Conservation (phyloP, 495 filamentous ascomycete species). For the Penicillium cataractarum region DNA sequence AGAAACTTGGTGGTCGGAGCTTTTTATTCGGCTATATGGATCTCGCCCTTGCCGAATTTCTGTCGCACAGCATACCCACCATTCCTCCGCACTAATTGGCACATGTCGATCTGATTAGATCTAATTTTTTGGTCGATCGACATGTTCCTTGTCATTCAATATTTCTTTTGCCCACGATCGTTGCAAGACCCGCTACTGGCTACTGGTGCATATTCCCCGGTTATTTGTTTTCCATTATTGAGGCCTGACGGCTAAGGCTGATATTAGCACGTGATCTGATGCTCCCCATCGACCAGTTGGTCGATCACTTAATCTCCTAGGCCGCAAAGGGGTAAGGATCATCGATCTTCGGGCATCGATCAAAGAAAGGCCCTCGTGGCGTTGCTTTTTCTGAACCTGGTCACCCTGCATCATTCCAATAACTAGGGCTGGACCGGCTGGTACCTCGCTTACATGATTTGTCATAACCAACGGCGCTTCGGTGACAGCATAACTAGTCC, state of each 20-base stretch:
- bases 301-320: not conserved
- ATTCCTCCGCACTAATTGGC: not conserved
- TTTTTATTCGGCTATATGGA: slow-evolving; percentile 11
- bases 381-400: not conserved
- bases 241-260: not conserved
- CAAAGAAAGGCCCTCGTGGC: not conserved
- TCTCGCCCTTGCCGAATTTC: not conserved
- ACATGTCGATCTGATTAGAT: slow-evolving; percentile 8
- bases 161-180: not conserved
- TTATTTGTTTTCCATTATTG: slow-evolving; percentile 8
- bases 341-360: not conserved
- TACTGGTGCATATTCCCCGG: not conserved
- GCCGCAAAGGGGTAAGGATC: not conserved
- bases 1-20: not conserved
- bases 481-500: not conserved
- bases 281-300: not conserved
- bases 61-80: not conserved
- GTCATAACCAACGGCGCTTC: not conserved
- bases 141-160: not conserved
- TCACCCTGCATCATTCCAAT: not conserved
- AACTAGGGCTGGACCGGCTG: not conserved
- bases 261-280: not conserved
- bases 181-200: not conserved
- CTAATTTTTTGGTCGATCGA: not conserved
- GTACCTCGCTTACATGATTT: not conserved